These are phyloP conservation scores for Bruguiera sexangula DNA, from an alignment of 345 rosid species.

Conservation along the genomic window DNA sequence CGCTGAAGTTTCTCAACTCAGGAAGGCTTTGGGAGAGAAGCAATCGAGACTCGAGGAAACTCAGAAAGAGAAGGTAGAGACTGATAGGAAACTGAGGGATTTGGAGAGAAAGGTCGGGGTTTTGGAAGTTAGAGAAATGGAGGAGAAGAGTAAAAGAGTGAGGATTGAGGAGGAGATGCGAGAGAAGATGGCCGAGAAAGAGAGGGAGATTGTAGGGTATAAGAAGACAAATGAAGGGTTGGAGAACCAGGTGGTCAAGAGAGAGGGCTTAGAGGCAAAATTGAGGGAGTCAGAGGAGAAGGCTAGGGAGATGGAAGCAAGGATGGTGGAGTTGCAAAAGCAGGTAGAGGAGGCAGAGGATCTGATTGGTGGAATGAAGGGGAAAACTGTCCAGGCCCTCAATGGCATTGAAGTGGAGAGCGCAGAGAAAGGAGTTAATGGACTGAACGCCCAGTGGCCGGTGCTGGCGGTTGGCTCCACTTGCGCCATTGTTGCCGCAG, in stretches of 20 bases:
- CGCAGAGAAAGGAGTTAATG: conserved; percentile 10
- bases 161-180: conserved; percentile 59
- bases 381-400: conserved; percentile 28
- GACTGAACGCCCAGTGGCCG: conserved; percentile 39
- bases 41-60: conserved; percentile 39
- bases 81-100: conserved; percentile 57
- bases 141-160: conserved; percentile 62
- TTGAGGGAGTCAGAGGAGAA: conserved; percentile 37
- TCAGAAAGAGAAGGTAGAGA: conserved; percentile 55
- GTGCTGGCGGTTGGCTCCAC: conserved; percentile 47
- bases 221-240: conserved; percentile 40
- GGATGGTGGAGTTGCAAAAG: conserved; percentile 38
- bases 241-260: conserved; percentile 37
- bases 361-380: conserved; percentile 36
- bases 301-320: conserved; percentile 35
- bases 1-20: conserved; percentile 28
- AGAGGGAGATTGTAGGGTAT: conserved; percentile 38
- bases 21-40: conserved; percentile 20
- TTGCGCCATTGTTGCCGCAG: conserved; percentile 44
- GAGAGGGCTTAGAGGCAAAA: conserved; percentile 21
- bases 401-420: conserved; percentile 28
- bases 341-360: conserved; percentile 42
- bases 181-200: conserved; percentile 49
- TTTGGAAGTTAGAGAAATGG: conserved; percentile 52
- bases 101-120: conserved; percentile 65